phyloP scores from a whole-genome alignment of 495 filamentous ascomycete species.

The Endocarpon pusillum region DNA sequence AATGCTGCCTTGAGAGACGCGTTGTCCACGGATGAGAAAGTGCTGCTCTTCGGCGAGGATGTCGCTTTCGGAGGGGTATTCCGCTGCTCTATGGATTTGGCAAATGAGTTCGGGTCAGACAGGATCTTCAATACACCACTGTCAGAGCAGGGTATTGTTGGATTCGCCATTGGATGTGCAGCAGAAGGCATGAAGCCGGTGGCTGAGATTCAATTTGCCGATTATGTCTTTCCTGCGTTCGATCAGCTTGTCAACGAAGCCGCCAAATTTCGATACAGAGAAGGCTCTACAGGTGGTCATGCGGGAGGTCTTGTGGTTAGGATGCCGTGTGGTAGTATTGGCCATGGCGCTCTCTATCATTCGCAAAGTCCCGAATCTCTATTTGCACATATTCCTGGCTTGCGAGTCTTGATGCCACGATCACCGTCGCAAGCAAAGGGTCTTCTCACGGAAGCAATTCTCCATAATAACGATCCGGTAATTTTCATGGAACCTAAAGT shows the following conservation, averaged over 20 bases:
- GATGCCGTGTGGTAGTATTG: conserved; percentile 90
- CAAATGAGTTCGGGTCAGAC: conserved; percentile 69
- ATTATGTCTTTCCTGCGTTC: conserved; percentile 93
- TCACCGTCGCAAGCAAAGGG: conserved; percentile 89
- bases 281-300: conserved; percentile 51
- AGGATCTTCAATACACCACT: conserved; percentile 95
- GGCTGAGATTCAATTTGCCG: conserved; percentile 95
- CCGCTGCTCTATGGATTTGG: conserved; percentile 80
- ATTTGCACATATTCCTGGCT: conserved; percentile 81
- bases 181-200: conserved; percentile 85
- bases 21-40: conserved; percentile 66
- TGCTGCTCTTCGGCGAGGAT: conserved; percentile 89
- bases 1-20: conserved; percentile 75
- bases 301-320: conserved; percentile 70
- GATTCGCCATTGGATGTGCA: conserved; percentile 80
- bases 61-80: conserved; percentile 96
- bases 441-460: conserved; percentile 59
- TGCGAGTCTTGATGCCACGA: conserved; percentile 78
- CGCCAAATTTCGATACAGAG: conserved; percentile 79
- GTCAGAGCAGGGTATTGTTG: conserved; percentile 85
- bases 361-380: conserved; percentile 85
- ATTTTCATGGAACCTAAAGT: conserved; percentile 97
- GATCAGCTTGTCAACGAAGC: conserved; percentile 97
- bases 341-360: conserved; percentile 92
- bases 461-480: conserved; percentile 72